A percentile compares a stretch with the other conserved stretches of the same genome.
These are phyloP conservation scores for Kwoniella sp. DNA, from an alignment of 768 basidiomycete genomes.

Conservation along the genomic window DNA sequence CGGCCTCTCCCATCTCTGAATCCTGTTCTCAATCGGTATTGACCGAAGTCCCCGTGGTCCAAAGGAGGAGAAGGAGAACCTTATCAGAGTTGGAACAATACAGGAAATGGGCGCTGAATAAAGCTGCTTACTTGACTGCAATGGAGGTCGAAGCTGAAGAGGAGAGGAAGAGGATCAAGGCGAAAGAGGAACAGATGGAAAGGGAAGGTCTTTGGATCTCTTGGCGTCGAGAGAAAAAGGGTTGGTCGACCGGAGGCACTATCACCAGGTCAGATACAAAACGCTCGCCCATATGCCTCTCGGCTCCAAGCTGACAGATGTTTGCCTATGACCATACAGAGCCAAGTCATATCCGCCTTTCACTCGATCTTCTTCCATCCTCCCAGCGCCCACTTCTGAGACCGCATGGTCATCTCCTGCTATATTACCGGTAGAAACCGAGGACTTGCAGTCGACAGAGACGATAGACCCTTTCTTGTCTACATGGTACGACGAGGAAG, in stretches of 20 bases:
- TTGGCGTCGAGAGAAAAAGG: neutral
- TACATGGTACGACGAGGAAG: conserved; percentile 5
- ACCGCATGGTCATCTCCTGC: neutral
- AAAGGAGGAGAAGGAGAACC: conserved; percentile 10
- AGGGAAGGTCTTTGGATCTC: conserved; percentile 17
- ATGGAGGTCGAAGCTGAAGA: conserved; percentile 2
- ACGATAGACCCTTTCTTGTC: neutral
- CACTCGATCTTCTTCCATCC: neutral
- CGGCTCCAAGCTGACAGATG: too few relatives aligned
- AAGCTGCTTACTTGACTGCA: neutral
- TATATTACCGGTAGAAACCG: neutral
- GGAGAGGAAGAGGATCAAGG: conserved; percentile 1
- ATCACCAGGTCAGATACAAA: conserved; percentile 17
- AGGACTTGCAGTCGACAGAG: neutral
- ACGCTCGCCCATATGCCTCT: too few relatives aligned
- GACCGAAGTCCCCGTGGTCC: neutral
- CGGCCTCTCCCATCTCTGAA: neutral
- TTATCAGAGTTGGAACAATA: conserved; percentile 17
- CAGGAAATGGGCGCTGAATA: conserved; percentile 17
- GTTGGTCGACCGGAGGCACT: neutral
- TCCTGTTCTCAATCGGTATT: neutral
- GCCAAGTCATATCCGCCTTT: conserved; percentile 15
- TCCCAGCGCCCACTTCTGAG: neutral
- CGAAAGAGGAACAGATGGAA: conserved; percentile 4
- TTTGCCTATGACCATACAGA: too few relatives aligned